These are phyloP conservation scores for Jaenimonas drosophilae DNA, from an alignment of 208 protist genomes.

Conservation along the genomic window DNA sequence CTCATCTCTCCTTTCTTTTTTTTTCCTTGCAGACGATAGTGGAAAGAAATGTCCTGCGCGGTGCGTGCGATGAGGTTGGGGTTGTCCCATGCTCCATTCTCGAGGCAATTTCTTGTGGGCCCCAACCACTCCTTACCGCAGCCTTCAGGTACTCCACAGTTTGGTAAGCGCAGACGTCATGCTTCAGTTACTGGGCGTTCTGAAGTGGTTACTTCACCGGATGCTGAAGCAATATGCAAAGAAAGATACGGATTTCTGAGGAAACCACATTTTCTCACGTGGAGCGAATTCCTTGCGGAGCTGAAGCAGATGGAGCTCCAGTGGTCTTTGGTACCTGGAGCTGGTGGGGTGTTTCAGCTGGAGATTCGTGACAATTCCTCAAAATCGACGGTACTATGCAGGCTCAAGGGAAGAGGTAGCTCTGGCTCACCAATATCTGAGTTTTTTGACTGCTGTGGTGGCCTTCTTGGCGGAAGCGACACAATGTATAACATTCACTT, in stretches of 20 bases:
- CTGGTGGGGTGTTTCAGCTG: background rate
- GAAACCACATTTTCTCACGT: background rate
- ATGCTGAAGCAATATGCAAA: background rate
- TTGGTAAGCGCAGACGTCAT: no score
- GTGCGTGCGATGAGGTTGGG: no score
- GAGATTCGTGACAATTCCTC: background rate
- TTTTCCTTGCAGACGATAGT: no score
- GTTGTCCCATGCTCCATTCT: no score
- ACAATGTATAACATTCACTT: conserved; percentile 4
- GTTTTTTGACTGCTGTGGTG: conserved; percentile 22
- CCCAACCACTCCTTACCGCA: no score
- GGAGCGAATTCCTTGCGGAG: background rate
- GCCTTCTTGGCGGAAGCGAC: conserved; percentile 10
- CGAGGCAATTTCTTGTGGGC: no score
- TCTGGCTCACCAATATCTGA: conserved; percentile 1
- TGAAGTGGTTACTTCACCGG: background rate
- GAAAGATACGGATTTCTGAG: background rate
- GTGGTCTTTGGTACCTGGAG: background rate
- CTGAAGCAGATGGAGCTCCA: background rate
- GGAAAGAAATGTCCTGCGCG: no score
- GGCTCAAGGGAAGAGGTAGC: background rate
- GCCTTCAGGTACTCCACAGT: no score
- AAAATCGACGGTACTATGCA: background rate
- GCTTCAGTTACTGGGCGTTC: no score
- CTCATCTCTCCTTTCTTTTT: no score